A percentile compares a stretch with the other conserved stretches of the same genome.
phyloP scores from a whole-genome alignment of 805 yeast species.

The Candida montana region DNA sequence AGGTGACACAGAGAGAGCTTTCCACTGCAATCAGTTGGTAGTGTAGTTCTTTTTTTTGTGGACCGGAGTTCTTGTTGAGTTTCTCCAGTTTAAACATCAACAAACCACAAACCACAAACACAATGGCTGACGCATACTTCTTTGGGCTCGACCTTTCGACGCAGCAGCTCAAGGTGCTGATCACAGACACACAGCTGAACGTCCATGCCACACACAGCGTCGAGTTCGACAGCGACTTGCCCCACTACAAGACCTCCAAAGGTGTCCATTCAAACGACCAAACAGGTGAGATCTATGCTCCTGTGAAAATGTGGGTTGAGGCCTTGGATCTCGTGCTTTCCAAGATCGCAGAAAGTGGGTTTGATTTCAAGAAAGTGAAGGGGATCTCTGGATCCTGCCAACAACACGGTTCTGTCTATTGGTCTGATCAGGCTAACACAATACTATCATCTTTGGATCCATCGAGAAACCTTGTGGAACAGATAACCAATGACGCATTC shows the following conservation, averaged over 20 bases:
- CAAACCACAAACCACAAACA: no score
- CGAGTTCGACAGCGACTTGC: conserved; percentile 64
- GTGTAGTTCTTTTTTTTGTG: no score
- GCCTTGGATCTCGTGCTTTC: conserved; percentile 63
- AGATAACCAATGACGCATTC: conserved; percentile 47
- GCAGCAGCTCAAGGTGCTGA: conserved; percentile 78
- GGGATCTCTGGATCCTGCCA: conserved; percentile 85
- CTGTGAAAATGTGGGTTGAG: conserved; percentile 88
- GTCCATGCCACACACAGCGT: conserved; percentile 56
- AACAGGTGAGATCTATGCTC: conserved; percentile 63
- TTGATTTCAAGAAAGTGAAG: conserved; percentile 54
- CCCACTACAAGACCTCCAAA: conserved; percentile 57
- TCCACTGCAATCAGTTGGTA: no score
- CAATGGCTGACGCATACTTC: conserved; percentile 14
- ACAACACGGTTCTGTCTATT: conserved; percentile 87
- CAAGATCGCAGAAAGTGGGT: conserved; percentile 41
- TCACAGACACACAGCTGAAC: conserved; percentile 48
- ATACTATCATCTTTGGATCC: conserved; percentile 35
- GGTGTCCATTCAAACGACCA: conserved; percentile 60
- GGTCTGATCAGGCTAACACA: conserved; percentile 48
- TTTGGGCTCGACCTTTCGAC: conserved; percentile 86
- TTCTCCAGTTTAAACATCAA: no score
- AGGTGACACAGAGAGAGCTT: no score
- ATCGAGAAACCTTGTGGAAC: conserved; percentile 35
- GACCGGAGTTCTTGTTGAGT: no score